Evolutionary conservation across 176 grass and related monocot genomes (phyloP), one percentile per base, ranked within the genome.

Genomic region (Aechmea fasciata): DNA sequence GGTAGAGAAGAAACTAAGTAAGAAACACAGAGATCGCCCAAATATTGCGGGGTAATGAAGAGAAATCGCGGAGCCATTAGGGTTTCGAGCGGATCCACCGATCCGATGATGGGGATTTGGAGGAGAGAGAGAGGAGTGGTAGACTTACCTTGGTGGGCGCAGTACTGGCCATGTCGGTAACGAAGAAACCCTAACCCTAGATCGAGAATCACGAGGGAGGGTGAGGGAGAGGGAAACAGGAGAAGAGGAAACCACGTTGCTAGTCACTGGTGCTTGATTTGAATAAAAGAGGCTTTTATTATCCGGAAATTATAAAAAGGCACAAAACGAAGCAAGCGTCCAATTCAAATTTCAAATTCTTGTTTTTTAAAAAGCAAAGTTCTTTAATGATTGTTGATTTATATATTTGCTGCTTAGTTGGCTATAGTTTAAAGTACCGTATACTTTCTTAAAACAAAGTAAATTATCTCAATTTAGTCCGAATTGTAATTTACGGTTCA

Each of bases 71-170:
- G 17, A 61, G 9, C 20, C 20, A n/a, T 61, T 61, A 15, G 17
- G 47, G 51, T 77, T 57, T 19, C 50, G 15, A 41, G 55, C 55
- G 17, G 55, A 61, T 22, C n/a, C 55, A 10, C 2, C 13, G 55
- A 61, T 61, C 8, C 55, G 11, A 10, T 17, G 41, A 28, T 47
- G 49, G 49, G 3, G 67, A 55, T 2, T 13, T 5, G 48, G 15
- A 4, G 14, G n/a, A 10, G 54, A 59, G 19, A n/a, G 13, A 17
- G 14, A 17, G 19, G 17, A 61, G 11, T 2, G 33, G 51, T 9
- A 61, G n/a, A 0, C 64, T 80, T 29, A 80, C 80, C 80, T 83
- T 83, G 64, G 79, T 65, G 5, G 76, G 68, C 54, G 78, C 82
- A 64, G 72, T 55, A 50, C 50, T 59, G 13, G 76, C 76, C 80